Conservation (phyloP, 2,329 filamentous ascomycete genomes). For the Colletotrichum simmondsii region DNA sequence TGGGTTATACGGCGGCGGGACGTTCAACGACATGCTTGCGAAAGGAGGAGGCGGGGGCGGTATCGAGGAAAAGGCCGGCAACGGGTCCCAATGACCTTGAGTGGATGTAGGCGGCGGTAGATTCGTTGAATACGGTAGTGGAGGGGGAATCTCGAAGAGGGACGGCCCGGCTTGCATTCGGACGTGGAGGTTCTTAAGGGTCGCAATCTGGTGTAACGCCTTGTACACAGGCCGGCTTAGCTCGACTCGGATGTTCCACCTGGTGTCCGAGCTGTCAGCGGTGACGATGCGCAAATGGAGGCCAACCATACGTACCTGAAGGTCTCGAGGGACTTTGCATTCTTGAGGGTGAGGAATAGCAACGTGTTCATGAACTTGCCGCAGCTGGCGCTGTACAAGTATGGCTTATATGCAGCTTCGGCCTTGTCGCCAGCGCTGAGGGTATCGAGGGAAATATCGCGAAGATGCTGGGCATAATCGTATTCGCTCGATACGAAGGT, state of each 20-base stretch:
- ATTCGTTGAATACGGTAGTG: constrained; percentile 51
- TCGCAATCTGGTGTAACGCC: constrained; percentile 63
- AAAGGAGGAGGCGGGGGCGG: constrained; percentile 29
- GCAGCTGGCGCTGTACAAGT: constrained; percentile 65
- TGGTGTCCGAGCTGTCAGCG: constrained; percentile 39
- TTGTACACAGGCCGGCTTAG: constrained; percentile 68
- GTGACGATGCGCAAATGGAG: not conserved
- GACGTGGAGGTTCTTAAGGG: constrained; percentile 65
- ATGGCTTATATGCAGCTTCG: constrained; percentile 64
- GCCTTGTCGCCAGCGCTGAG: constrained; percentile 62
- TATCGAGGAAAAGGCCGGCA: constrained; percentile 37
- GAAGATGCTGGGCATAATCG: constrained; percentile 69
- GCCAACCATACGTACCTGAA: constrained; percentile 59
- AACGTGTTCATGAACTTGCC: constrained; percentile 74
- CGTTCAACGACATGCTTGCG: constrained; percentile 24
- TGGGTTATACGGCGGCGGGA: constrained; percentile 27
- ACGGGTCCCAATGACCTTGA: constrained; percentile 30
- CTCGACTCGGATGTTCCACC: constrained; percentile 74
- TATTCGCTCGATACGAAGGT: constrained; percentile 73
- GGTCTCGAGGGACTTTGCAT: constrained; percentile 63
- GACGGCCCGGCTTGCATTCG: constrained; percentile 69
- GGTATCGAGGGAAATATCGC: constrained; percentile 67
- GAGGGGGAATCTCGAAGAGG: constrained; percentile 61
- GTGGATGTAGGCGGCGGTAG: constrained; percentile 33
- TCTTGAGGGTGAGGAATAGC: constrained; percentile 65